Base-by-base conservation (phyloP, 2,329 filamentous ascomycete genomes). In the Tothia fuscella region DNA sequence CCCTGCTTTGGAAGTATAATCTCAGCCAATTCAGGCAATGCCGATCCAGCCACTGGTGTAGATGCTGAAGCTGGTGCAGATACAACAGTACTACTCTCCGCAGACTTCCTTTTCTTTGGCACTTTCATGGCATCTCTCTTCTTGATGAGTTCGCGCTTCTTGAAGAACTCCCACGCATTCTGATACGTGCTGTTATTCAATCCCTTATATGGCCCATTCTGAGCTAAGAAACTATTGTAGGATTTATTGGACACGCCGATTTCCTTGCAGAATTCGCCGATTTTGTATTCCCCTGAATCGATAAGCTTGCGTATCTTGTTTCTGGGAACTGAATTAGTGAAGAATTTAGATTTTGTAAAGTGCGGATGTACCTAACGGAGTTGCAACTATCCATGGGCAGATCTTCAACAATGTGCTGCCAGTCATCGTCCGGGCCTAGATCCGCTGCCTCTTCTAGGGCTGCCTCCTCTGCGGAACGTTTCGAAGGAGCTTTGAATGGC, bases 221-320 rank as follows among this genome's bases (percentile, higher is more conserved):
- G 62, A n/a, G 59, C 57, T 64, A 75, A 68, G 53, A 76, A 77
- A 4, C 46, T 48, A n/a, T 48, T 47, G 47, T 66, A 66, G 6
- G 57, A 54, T 17, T 49, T 55, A n/a, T 48, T 49, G 12, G 47
- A 59, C 9, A 61, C 56, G n/a, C 53, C 51, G 31, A 68, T 58
- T 2, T 53, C 52, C 4, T 58, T 48, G 30, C 62, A 60, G 47
- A 70, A 69, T 28, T 66, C 56, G 16, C 54, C 58, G 4, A 63
- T 56, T 43, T 62, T 66, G 62, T 68, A 66, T 41, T 63, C 63
- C 19, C 62, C 59, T 3, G 52, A 53, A 21, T 65, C 60, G 16
- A 71, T 52, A 44, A 69, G 59, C 7, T 50, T 49, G 21, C 56
- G 55, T 43, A 70, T 67, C 39, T 63, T 65, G 38, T 51, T 51